Conservation (phyloP, 345 rosid genomes). For the Boechera divaricarpa region DNA sequence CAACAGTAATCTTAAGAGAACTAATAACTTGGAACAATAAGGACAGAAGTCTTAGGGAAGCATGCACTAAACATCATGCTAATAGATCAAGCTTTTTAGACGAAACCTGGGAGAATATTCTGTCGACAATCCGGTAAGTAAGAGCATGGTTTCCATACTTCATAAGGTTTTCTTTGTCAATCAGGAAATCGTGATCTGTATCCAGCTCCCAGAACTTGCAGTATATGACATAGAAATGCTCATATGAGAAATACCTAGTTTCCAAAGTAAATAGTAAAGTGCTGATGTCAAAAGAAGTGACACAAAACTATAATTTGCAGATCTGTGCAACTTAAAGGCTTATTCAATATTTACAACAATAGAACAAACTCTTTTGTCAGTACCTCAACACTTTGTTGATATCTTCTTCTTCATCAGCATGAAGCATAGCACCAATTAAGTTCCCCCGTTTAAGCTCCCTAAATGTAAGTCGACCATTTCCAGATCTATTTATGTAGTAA, state of each 20-base stretch:
- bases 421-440: conserved; percentile 82
- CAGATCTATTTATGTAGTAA: conserved; percentile 90
- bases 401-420: conserved; percentile 98
- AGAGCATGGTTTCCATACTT: conserved; percentile 98
- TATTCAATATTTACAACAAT: background rate
- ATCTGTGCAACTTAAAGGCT: background rate
- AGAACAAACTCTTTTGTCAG: background rate
- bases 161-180: conserved; percentile 96
- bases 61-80: background rate
- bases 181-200: conserved; percentile 93
- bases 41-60: background rate
- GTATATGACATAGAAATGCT: conserved; percentile 95
- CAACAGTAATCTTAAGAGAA: background rate
- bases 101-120: conserved; percentile 94
- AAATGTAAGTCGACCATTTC: conserved; percentile 83
- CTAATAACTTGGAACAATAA: background rate
- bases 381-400: conserved; percentile 98
- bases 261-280: background rate
- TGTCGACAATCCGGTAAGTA: conserved; percentile 93
- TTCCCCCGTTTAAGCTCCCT: conserved; percentile 95
- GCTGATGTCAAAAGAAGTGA: conserved; percentile 3
- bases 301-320: background rate
- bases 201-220: conserved; percentile 99
- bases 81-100: background rate
- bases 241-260: conserved; percentile 90